Evolutionary conservation across 345 rosid genomes (phyloP).

Genomic region (Draba incana): DNA sequence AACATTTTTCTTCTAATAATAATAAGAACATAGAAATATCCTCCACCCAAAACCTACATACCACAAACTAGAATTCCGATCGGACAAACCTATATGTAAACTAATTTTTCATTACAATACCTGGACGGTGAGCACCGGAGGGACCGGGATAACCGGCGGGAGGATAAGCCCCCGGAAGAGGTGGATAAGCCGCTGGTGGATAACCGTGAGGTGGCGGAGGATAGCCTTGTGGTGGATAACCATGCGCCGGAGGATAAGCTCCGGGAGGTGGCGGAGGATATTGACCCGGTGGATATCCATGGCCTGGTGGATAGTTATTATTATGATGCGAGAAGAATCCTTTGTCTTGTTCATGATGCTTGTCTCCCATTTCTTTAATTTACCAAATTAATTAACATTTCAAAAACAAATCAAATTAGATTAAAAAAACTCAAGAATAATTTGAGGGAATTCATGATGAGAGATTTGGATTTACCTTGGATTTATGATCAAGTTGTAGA

Average conservation of each 20-base stretch:
- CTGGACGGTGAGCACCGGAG: constrained; percentile 72
- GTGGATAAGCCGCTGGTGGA: constrained; percentile 45
- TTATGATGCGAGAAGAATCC: constrained; percentile 43
- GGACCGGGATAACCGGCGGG: constrained; percentile 72
- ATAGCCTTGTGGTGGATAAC: constrained; percentile 49
- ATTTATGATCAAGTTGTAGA: constrained; percentile 3
- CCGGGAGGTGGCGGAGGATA: constrained; percentile 63
- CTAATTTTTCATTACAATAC: constrained; percentile 22
- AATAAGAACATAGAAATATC: neutral
- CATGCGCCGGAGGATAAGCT: constrained; percentile 56
- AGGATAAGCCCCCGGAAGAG: constrained; percentile 54
- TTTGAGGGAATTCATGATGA: neutral
- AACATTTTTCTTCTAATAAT: neutral
- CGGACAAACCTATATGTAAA: constrained; percentile 1
- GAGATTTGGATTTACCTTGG: constrained; percentile 8
- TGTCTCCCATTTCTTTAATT: constrained; percentile 40
- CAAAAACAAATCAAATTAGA: neutral
- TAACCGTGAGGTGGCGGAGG: constrained; percentile 43
- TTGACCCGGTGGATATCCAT: constrained; percentile 46
- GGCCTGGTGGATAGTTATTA: constrained; percentile 41
- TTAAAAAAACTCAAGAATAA: neutral
- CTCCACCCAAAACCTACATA: constrained; percentile 8
- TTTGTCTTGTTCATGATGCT: constrained; percentile 44
- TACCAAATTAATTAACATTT: constrained; percentile 7
- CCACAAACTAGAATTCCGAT: too few species aligned